Base-by-base conservation (phyloP, 352 stramenopile species). In the Achlya hypogyna region DNA sequence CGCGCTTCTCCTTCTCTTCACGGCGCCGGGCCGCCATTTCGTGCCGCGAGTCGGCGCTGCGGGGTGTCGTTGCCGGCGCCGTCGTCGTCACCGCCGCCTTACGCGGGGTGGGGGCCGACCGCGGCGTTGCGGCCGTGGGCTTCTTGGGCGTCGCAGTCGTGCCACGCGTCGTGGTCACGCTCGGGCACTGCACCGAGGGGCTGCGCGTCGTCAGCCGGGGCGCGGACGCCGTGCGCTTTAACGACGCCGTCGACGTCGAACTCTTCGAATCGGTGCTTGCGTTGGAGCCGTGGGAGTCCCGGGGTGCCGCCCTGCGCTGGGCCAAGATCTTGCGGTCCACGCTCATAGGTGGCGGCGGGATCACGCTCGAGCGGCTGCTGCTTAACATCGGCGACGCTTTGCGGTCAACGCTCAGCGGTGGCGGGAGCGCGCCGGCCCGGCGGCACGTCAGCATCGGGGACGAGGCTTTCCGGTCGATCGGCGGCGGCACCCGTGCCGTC, bases 1-100 rank as follows among this genome's bases (percentile, higher is more conserved):
- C 60, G 23, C 60, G 60, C 28, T 51, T 59, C 16, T 67, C 60
- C 60, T 67, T 67, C 51, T 67, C 60, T n/a, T 67, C 60, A 34
- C 60, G 60, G 2, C 60, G 22, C 51, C 59, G 56, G 14, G 51
- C 31, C 9, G 42, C 60, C 40, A 67, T 10, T 16, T 67, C 60
- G n/a, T 67, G 60, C 22, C 49, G 49, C 8, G 16, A n/a, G 2
- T 56, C 49, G 2, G 49, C 20, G 49, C 49, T 56, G 25, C 49
- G 49, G 1, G 49, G 49, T 20, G 49, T 56, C 12, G 42, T 49
- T n/a, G n/a, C n/a, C n/a, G n/a, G n/a, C n/a, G n/a, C 38, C 2
- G 49, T 12, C 31, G 49, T 56, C 16, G 29, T 54, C 49, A 16
- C 8, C 2, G 20, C 10, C 25, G 49, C 12, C 49, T 56, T 56